A percentile compares a stretch with the other conserved stretches of the same genome.
These are phyloP conservation scores for Plenodomus lindquistii DNA, from an alignment of 2,329 filamentous ascomycete species.

Conservation along the genomic window DNA sequence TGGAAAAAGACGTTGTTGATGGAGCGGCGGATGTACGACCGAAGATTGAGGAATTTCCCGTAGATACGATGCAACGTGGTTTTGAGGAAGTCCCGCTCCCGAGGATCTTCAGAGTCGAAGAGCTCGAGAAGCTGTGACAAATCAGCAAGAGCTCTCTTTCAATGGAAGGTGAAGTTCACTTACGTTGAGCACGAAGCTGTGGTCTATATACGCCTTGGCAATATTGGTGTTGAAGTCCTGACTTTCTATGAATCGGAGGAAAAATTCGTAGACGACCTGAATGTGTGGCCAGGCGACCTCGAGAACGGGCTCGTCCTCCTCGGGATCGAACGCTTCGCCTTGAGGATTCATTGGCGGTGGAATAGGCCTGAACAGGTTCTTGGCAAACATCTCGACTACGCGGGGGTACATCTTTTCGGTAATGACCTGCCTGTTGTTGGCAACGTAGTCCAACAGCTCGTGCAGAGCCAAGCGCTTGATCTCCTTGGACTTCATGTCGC, in stretches of 20 bases:
- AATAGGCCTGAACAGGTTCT: slow-evolving; percentile 96
- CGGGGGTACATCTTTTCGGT: slow-evolving; percentile 98
- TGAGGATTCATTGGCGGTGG: slow-evolving; percentile 97
- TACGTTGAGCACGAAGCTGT: slow-evolving; percentile 88
- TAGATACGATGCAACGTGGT: slow-evolving; percentile 98
- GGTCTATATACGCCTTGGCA: slow-evolving; percentile 97
- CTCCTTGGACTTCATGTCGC: slow-evolving; percentile 99
- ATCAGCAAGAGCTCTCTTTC: background rate
- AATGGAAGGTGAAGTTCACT: slow-evolving; percentile 13
- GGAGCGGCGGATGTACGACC: slow-evolving; percentile 94
- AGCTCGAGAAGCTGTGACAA: slow-evolving; percentile 77
- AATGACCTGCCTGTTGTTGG: slow-evolving; percentile 97
- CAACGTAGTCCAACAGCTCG: slow-evolving; percentile 95
- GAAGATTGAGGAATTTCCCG: slow-evolving; percentile 96
- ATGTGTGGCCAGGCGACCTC: slow-evolving; percentile 99
- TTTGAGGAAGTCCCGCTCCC: slow-evolving; percentile 96
- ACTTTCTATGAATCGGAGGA: slow-evolving; percentile 97
- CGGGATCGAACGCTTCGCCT: slow-evolving; percentile 96
- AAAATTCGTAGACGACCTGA: slow-evolving; percentile 99
- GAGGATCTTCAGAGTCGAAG: slow-evolving; percentile 96
- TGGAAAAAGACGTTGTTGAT: slow-evolving; percentile 99
- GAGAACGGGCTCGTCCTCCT: slow-evolving; percentile 96
- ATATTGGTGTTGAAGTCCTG: slow-evolving; percentile 99
- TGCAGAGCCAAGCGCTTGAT: slow-evolving; percentile 97
- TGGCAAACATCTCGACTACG: slow-evolving; percentile 98